A percentile compares a stretch with the other conserved stretches of the same genome.
These are phyloP conservation scores for cucumber (Cucumis sativus) DNA, from an alignment of 306 rosid genomes.

Conservation along the genomic window Cucumber_9930_V3 NC_026657.2:38975001-38975500, in stretches of 20 bases:
- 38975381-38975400: slow-evolving; percentile 11
- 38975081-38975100: slow-evolving; percentile 62
- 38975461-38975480: slow-evolving; percentile 73
- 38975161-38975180: slow-evolving; percentile 81
- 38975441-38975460: slow-evolving; percentile 43
- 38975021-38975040: slow-evolving; percentile 53
- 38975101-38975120: slow-evolving; percentile 79
- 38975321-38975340: not conserved
- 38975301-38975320: slow-evolving; percentile 6
- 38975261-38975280: not conserved
- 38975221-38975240: not conserved
- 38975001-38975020: slow-evolving; percentile 65
- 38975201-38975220: slow-evolving; percentile 33
- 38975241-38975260: not conserved
- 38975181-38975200: slow-evolving; percentile 54
- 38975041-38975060: slow-evolving; percentile 64
- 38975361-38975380: not conserved
- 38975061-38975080: slow-evolving; percentile 86
- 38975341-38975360: slow-evolving; percentile 9
- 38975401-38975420: slow-evolving; percentile 26
- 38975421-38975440: slow-evolving; percentile 16
- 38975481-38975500: slow-evolving; percentile 56
- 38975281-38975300: not conserved
- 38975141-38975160: slow-evolving; percentile 70
- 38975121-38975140: slow-evolving; percentile 72